A percentile compares a stretch with the other conserved stretches of the same genome.
phyloP scores from a whole-genome alignment of 2,329 filamentous ascomycete species.

The Ceratocystis huliohia region DNA sequence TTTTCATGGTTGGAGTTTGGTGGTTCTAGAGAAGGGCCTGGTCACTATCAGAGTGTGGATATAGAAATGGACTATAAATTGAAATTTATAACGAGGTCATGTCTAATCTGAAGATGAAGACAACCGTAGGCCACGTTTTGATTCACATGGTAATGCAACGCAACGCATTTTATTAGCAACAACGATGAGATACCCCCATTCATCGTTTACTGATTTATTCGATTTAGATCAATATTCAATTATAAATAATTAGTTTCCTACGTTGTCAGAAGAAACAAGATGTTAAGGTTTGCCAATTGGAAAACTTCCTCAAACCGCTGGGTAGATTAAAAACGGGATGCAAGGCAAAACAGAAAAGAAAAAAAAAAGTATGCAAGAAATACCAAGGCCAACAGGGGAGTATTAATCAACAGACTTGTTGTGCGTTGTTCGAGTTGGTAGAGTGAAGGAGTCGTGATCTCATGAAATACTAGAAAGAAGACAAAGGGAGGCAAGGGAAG shows the following conservation, averaged over 20 bases:
- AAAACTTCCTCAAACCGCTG: background rate
- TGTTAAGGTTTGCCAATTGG: background rate
- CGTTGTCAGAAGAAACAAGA: background rate
- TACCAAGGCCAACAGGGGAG: background rate
- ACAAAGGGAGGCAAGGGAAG: background rate
- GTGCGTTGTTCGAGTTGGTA: background rate
- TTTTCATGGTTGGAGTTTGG: too few species aligned
- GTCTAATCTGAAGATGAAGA: too few species aligned
- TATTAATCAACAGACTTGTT: background rate
- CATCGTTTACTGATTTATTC: background rate
- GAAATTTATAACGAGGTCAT: too few species aligned
- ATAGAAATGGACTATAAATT: too few species aligned
- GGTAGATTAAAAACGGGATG: background rate
- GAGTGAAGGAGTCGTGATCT: background rate
- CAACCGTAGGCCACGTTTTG: too few species aligned
- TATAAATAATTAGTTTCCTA: background rate
- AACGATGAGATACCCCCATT: background rate
- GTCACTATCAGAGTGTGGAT: too few species aligned
- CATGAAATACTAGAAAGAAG: conserved; percentile 3
- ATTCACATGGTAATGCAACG: background rate
- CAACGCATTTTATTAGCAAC: background rate
- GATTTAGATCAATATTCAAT: background rate
- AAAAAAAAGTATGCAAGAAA: background rate
- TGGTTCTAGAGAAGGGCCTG: too few species aligned
- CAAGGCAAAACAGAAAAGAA: background rate